Percentiles rank a stretch among this genome's conserved stretches.
These are phyloP conservation scores for Plasmodium vivax DNA, from an alignment of 169 alveolate genomes.

Conservation along the genomic window DNA sequence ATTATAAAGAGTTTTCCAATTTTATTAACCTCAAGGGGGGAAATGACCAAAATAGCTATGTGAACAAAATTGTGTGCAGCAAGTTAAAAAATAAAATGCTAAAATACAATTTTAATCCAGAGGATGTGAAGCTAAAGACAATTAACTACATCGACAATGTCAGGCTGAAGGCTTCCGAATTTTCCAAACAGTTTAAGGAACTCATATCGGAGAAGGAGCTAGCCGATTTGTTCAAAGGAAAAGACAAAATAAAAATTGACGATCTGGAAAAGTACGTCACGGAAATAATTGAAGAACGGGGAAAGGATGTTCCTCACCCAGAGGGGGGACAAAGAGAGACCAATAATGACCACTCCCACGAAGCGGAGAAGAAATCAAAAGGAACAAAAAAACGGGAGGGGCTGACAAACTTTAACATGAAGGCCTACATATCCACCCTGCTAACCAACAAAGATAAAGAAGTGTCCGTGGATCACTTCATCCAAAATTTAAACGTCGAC, in stretches of 20 bases:
- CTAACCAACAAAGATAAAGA: conserved; percentile 44
- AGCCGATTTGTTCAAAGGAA: conserved; percentile 24
- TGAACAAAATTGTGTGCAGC: conserved; percentile 51
- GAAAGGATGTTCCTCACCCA: not conserved
- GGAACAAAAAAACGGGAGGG: conserved; percentile 25
- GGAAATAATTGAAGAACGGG: conserved; percentile 11
- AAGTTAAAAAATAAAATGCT: conserved; percentile 60
- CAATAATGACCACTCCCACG: not conserved
- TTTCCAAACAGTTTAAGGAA: conserved; percentile 51
- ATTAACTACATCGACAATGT: conserved; percentile 52
- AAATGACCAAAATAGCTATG: conserved; percentile 34
- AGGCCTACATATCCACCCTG: conserved; percentile 62
- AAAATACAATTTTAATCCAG: conserved; percentile 46
- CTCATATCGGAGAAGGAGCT: conserved; percentile 51
- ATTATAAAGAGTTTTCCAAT: conserved; percentile 13
- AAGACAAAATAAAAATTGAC: conserved; percentile 47
- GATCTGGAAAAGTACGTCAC: conserved; percentile 33
- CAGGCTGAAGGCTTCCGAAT: conserved; percentile 55
- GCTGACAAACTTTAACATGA: conserved; percentile 51
- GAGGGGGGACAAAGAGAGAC: not conserved
- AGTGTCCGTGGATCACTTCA: conserved; percentile 40
- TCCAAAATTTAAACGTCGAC: conserved; percentile 25
- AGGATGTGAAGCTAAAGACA: conserved; percentile 56
- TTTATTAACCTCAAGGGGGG: conserved; percentile 39
- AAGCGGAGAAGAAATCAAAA: not conserved